Conservation (phyloP, 2,329 filamentous ascomycete species). For the Hymenoscyphus salicellus region DNA sequence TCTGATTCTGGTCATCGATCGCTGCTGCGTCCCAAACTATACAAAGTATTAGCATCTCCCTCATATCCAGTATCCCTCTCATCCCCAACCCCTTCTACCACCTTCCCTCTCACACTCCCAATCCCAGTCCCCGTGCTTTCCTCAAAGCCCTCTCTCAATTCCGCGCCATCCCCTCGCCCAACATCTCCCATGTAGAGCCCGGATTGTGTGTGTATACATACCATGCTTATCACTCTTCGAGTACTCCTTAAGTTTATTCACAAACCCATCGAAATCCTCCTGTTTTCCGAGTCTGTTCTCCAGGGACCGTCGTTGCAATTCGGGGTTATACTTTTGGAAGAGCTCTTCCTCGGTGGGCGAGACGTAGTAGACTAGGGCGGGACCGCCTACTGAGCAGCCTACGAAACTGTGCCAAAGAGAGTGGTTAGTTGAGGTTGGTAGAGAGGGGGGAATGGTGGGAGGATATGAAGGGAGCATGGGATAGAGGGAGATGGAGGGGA, state of each 20-base stretch:
- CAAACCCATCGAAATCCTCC: constrained; percentile 87
- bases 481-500: constrained; percentile 11
- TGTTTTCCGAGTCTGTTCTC: constrained; percentile 72
- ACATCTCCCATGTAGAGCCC: no score
- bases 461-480: no score
- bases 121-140: no score
- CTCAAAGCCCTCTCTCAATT: no score
- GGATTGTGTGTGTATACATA: no score
- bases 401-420: constrained; percentile 56
- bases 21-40: constrained; percentile 47
- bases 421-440: not conserved
- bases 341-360: constrained; percentile 88
- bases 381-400: constrained; percentile 75
- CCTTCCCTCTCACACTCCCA: not conserved
- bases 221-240: constrained; percentile 89
- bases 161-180: no score
- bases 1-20: constrained; percentile 39
- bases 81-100: not conserved
- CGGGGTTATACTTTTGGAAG: constrained; percentile 88
- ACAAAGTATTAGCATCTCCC: constrained; percentile 6
- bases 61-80: not conserved
- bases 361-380: constrained; percentile 75
- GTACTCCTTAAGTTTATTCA: constrained; percentile 78
- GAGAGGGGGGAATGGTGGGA: not conserved
- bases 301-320: constrained; percentile 84